Base-by-base conservation (phyloP, 2,329 filamentous ascomycete species). In the Ascochyta clinopodiicola region DNA sequence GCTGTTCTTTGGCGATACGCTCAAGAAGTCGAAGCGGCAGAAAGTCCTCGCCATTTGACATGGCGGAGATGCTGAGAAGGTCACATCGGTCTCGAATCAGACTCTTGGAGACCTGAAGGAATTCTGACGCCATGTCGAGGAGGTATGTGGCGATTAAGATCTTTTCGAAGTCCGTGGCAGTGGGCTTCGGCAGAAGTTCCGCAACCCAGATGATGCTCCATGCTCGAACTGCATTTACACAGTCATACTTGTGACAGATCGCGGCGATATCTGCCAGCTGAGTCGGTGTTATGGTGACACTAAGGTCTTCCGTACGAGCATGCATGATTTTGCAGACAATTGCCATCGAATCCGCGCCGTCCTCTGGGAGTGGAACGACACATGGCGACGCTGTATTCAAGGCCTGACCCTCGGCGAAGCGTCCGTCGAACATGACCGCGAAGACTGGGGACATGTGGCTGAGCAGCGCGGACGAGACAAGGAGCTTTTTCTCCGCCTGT, bases 191-290 rank as follows among this genome's bases (percentile, higher is more conserved):
- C 17, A 62, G 17, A 9, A 58, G 6, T 6, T 43, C 17, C 13
- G 38, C 15, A 4, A 59, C 29, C 60, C 59, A 63, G 13, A 60
- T 22, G 4, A 29, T 45, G 22, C 42, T 44, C 52, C 58, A 70
- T 4, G 53, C 13, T n/a, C 51, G 51, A 2, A 67, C 57, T 7
- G 47, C 52, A 2, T 55, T 45, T 0, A 45, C 44, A 32, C 68
- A 71, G 13, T 63, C 49, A 47, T 72, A 70, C 12, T 70, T 70
- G 44, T 73, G 61, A 39, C 59, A 66, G 6, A 65, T 25, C 2
- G 66, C 31, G 1, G 68, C 67, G 9, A 35, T 44, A 4, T 29
- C 27, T 8, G 21, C 34, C 3, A 46, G 13, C 22, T 35, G 6
- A 6, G 29, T 44, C 1, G 42, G 12, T 17, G 42, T 22, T 21